Evolutionary conservation across 2,329 filamentous ascomycete genomes (phyloP).

Genomic region (Xylaria sp.): DNA sequence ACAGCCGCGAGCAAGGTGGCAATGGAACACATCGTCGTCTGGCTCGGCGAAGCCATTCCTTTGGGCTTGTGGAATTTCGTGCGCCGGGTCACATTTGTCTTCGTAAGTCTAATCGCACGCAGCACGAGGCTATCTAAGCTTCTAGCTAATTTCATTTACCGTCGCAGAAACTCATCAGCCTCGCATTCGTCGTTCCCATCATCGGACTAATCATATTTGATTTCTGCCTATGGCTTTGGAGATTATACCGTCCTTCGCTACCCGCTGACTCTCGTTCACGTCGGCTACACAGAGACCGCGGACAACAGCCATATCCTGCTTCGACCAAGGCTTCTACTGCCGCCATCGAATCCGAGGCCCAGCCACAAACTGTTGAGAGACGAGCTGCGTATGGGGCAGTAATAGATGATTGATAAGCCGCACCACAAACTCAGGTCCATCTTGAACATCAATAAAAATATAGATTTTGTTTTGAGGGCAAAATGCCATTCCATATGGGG

Average conservation of each 20-base stretch:
- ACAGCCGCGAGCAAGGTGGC: constrained; percentile 26
- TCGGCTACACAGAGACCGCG: constrained; percentile 27
- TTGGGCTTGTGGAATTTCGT: constrained; percentile 37
- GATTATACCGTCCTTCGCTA: constrained; percentile 43
- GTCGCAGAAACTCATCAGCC: constrained; percentile 43
- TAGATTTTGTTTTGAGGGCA: constrained; percentile 10
- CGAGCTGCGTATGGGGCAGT: constrained; percentile 24
- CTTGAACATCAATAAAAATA: constrained; percentile 14
- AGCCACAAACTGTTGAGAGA: constrained; percentile 24
- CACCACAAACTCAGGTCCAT: not conserved
- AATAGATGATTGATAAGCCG: constrained; percentile 16
- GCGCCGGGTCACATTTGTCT: constrained; percentile 43
- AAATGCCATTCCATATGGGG: constrained; percentile 20
- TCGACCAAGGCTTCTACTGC: constrained; percentile 22
- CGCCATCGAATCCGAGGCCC: constrained; percentile 15
- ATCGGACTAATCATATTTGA: constrained; percentile 56
- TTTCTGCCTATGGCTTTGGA: constrained; percentile 59
- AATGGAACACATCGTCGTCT: constrained; percentile 31
- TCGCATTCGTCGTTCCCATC: constrained; percentile 54
- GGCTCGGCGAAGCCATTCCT: constrained; percentile 33
- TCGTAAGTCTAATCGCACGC: constrained; percentile 33
- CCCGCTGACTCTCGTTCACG: constrained; percentile 31
- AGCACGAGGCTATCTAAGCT: not conserved
- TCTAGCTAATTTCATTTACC: constrained; percentile 14
- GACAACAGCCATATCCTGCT: constrained; percentile 17